Percentiles rank a stretch among this genome's conserved stretches.
phyloP scores from a whole-genome alignment of 257 asterid species.

The Solanum chaucha region DNA sequence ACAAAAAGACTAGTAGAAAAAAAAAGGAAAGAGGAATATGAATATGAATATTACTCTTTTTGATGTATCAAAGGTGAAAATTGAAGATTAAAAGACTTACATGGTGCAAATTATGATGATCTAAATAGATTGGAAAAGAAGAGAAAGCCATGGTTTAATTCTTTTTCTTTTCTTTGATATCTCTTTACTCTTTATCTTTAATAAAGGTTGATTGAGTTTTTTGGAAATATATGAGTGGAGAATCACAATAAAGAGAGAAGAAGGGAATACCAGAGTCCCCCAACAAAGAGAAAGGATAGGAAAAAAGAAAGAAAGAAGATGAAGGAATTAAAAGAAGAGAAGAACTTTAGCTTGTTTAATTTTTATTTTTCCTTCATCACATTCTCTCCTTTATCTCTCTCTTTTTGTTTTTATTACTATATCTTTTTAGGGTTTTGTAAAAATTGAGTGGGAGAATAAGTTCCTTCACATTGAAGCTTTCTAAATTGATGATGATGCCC shows the following conservation, averaged over 20 bases:
- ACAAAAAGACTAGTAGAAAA: conserved; percentile 17
- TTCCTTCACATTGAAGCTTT: conserved; percentile 30
- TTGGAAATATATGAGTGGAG: conserved; percentile 33
- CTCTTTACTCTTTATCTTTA: conserved; percentile 19
- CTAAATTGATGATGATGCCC: background rate
- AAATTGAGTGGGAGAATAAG: conserved; percentile 16
- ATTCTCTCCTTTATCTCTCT: conserved; percentile 5
- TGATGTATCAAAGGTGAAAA: background rate
- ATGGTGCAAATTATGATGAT: conserved; percentile 45
- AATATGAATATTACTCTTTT: conserved; percentile 30
- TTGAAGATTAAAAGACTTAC: conserved; percentile 14
- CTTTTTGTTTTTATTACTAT: conserved; percentile 20
- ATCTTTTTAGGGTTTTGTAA: conserved; percentile 19
- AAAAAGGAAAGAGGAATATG: background rate
- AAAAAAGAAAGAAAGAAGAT: conserved; percentile 7
- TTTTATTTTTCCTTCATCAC: conserved; percentile 3
- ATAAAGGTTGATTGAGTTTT: conserved; percentile 23
- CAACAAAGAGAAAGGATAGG: conserved; percentile 13
- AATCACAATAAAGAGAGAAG: conserved; percentile 9
- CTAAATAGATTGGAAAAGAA: conserved; percentile 43
- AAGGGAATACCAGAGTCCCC: conserved; percentile 18
- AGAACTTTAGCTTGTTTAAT: conserved; percentile 17
- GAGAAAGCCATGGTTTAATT: conserved; percentile 28
- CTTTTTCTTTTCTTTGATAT: conserved; percentile 1
- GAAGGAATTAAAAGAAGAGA: conserved; percentile 8